These are phyloP conservation scores for Gelatoporia subvermispora DNA, from an alignment of 768 basidiomycete genomes.

Conservation along the genomic window DNA sequence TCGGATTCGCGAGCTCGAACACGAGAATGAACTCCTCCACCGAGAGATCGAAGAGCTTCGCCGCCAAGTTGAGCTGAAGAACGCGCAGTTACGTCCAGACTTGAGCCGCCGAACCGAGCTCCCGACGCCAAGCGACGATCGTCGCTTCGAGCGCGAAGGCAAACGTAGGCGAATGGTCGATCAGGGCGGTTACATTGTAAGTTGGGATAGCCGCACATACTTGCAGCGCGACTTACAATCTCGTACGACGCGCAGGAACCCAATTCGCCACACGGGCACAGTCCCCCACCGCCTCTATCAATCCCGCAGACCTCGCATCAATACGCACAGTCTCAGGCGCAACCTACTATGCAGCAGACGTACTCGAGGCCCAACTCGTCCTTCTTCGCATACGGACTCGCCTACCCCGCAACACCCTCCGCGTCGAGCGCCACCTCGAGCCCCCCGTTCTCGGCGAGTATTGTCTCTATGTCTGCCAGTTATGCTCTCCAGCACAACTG, in stretches of 20 bases:
- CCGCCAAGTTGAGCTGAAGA: constrained; percentile 43
- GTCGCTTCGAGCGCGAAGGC: constrained; percentile 20
- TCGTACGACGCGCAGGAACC: constrained; percentile 8
- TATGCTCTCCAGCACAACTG: constrained; percentile 22
- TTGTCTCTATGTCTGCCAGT: constrained; percentile 37
- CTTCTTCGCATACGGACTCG: constrained; percentile 48
- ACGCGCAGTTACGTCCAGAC: constrained; percentile 20
- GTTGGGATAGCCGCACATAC: neutral
- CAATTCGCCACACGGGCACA: constrained; percentile 18
- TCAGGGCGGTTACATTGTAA: constrained; percentile 23
- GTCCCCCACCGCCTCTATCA: constrained; percentile 23
- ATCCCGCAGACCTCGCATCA: constrained; percentile 14
- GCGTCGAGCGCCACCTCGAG: constrained; percentile 71
- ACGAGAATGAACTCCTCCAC: constrained; percentile 67
- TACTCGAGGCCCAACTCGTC: constrained; percentile 24
- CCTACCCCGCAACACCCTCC: constrained; percentile 68
- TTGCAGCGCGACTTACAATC: neutral
- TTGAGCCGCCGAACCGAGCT: constrained; percentile 13
- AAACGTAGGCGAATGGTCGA: constrained; percentile 25
- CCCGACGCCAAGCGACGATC: constrained; percentile 14
- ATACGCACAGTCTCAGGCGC: constrained; percentile 15
- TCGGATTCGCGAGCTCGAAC: constrained; percentile 79
- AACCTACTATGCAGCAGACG: constrained; percentile 11
- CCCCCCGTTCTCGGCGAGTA: constrained; percentile 86
- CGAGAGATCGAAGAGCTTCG: constrained; percentile 74